Base-by-base conservation (phyloP, 495 filamentous ascomycete genomes). In the Talaromyces proteolyticus region DNA sequence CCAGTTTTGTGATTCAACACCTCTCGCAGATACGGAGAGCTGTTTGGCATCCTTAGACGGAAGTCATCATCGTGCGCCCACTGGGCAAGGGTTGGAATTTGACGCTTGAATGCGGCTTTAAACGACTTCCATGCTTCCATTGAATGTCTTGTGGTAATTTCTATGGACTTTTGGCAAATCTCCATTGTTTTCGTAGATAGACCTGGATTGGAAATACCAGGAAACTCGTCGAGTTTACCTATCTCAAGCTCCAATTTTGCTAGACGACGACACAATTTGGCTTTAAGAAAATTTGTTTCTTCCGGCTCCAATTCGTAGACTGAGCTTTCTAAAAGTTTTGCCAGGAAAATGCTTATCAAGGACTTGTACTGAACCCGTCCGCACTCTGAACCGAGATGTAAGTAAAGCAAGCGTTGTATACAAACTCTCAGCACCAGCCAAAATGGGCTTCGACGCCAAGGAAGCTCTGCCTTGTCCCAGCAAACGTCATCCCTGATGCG, bases 391-490 rank as follows among this genome's bases (percentile, higher is more conserved):
- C 80, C 81, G 4, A 79, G 61, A 0, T 55, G 12, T 7, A 68
- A 39, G 38, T 57, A 71, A 0, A 85, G 63, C 8, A 72, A 63
- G 1, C 80, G 71, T 22, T 79, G 69, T 14, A 75, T 53, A 0
- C 62, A 62, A 1, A 87, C 80, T 0, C 83, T 73, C 11, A 85
- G 59, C 1, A 82, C 66, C 3, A 87, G 75, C 77, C 78, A 86
- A 36, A 71, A 66, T 0, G 83, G 71, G 10, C 58, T 62, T 26
- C 82, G 61, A 19, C 81, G 68, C 82, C 82, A 86, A 0, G 82
- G 81, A 4, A 66, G 61, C 17, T 69, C 53, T 6, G 68, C 64
- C 4, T 67, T 56, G 10, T 65, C 50, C 61, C 71, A 70, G 46
- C 64, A 71, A 0, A 85, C 75, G 19, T 82, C 80, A 47, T 86